phyloP scores from a whole-genome alignment of 306 rosid species.

The Vicia sativa region DNA sequence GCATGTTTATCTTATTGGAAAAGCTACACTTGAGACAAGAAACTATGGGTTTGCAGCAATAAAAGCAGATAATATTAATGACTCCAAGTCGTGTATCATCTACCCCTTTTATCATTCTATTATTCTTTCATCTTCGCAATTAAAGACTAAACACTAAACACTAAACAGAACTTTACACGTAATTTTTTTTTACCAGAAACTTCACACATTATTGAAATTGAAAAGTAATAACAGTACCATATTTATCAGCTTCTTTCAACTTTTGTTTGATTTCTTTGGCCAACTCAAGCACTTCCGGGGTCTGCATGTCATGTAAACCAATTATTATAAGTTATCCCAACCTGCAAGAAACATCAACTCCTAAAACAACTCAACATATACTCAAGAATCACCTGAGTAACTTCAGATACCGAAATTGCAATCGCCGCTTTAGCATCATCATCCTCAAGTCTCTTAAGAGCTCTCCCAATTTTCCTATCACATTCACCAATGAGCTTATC shows the following conservation, averaged over 20 bases:
- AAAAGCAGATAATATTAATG: background rate
- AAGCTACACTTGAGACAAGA: constrained; percentile 26
- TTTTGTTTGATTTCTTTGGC: constrained; percentile 84
- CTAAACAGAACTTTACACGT: background rate
- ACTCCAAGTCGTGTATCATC: background rate
- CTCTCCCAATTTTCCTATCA: constrained; percentile 90
- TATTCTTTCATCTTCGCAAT: background rate
- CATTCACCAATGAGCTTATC: constrained; percentile 96
- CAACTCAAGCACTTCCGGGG: constrained; percentile 77
- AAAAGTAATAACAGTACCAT: constrained; percentile 54
- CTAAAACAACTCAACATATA: background rate
- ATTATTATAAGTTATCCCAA: background rate
- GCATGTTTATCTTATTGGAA: constrained; percentile 15
- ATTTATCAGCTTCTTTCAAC: constrained; percentile 88
- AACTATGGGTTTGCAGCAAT: background rate
- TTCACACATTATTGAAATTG: background rate
- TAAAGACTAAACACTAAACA: background rate
- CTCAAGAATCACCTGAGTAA: constrained; percentile 68
- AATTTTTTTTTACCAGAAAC: too few species aligned
- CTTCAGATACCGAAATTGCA: constrained; percentile 95
- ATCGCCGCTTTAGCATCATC: constrained; percentile 99
- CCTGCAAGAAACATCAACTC: background rate
- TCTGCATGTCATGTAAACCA: constrained; percentile 56
- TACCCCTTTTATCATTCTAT: background rate
- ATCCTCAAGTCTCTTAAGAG: constrained; percentile 94